These are phyloP conservation scores for Geoglossum cookeanum DNA, from an alignment of 2,329 filamentous ascomycete genomes.

Conservation along the genomic window DNA sequence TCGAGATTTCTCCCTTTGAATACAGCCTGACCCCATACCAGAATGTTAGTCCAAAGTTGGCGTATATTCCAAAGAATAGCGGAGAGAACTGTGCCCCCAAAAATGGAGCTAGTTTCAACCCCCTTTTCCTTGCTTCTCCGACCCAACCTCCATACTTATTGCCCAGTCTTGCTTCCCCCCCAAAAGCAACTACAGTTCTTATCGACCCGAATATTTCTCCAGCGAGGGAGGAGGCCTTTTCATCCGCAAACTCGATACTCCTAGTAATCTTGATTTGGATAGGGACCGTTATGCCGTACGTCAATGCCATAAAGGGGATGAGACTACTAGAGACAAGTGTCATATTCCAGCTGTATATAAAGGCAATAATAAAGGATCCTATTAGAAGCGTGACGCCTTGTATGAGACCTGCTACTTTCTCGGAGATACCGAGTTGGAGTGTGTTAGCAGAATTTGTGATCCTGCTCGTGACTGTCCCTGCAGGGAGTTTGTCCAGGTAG, in stretches of 20 bases:
- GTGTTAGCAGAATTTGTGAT: slow-evolving; percentile 34
- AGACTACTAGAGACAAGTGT: slow-evolving; percentile 30
- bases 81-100: slow-evolving; percentile 18
- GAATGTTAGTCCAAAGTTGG: slow-evolving; percentile 7
- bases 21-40: slow-evolving; percentile 6
- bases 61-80: slow-evolving; percentile 11
- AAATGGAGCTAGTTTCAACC: slow-evolving; percentile 14
- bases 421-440: slow-evolving; percentile 34
- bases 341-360: slow-evolving; percentile 32
- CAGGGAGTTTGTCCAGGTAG: slow-evolving; percentile 29
- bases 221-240: slow-evolving; percentile 20
- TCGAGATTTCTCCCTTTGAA: neutral
- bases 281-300: slow-evolving; percentile 11
- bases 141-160: slow-evolving; percentile 21
- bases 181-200: slow-evolving; percentile 25
- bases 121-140: slow-evolving; percentile 19
- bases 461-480: slow-evolving; percentile 30
- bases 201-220: slow-evolving; percentile 24
- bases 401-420: slow-evolving; percentile 27
- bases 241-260: slow-evolving; percentile 20
- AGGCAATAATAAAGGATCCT: slow-evolving; percentile 31
- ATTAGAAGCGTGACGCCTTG: slow-evolving; percentile 23
- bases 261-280: slow-evolving; percentile 18
- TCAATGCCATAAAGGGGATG: slow-evolving; percentile 23
- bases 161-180: slow-evolving; percentile 21